phyloP scores from a whole-genome alignment of 225 moss, liverwort and hornwort genomes.

The Rhytidiadelphus loreus region DNA sequence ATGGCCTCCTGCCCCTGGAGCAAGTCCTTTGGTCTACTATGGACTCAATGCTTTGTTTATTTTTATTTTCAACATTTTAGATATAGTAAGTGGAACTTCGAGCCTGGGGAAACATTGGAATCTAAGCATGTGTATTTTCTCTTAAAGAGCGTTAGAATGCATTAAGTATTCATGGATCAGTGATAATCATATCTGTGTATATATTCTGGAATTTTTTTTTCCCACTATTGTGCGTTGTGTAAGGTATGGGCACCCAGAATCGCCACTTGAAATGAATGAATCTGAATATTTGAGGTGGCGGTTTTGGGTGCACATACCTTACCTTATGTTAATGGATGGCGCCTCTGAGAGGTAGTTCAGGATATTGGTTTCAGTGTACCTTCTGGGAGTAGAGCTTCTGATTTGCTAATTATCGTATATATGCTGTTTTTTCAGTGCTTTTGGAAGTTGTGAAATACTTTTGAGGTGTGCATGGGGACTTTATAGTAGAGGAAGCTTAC shows the following conservation, averaged over 20 bases:
- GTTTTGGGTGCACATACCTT: neutral
- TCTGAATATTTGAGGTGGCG: neutral
- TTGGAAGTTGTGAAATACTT: neutral
- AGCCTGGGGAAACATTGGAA: neutral
- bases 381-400: neutral
- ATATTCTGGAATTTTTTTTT: neutral
- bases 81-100: conserved; percentile 57
- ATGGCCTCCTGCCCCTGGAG: conserved; percentile 85
- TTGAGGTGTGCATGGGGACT: neutral
- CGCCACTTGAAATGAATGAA: neutral
- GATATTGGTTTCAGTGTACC: neutral
- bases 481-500: neutral
- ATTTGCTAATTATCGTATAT: neutral
- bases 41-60: conserved; percentile 75
- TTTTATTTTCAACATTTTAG: conserved; percentile 92
- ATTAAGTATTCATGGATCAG: neutral
- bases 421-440: neutral
- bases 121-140: neutral
- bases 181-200: neutral
- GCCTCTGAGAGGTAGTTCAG: neutral
- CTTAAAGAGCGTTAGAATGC: neutral
- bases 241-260: neutral
- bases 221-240: neutral
- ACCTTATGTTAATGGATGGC: neutral
- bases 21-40: conserved; percentile 84